A percentile compares a stretch with the other conserved stretches of the same genome.
These are phyloP conservation scores for Kluyveromyces starmeri DNA, from an alignment of 805 yeast species.

Conservation along the genomic window DNA sequence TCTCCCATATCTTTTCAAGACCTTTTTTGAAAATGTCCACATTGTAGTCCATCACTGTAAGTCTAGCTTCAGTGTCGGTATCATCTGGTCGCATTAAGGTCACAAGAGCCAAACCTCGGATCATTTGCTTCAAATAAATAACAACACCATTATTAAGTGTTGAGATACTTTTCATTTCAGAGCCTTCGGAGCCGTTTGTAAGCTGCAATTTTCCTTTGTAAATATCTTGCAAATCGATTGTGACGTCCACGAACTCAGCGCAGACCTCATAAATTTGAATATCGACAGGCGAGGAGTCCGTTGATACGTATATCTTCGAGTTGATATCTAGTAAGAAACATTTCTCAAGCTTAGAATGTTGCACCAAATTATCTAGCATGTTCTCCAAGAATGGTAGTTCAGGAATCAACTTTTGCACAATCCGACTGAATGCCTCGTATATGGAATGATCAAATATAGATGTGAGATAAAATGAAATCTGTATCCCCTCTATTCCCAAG, in stretches of 20 bases:
- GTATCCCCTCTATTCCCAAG: conserved; percentile 83
- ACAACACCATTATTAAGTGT: conserved; percentile 76
- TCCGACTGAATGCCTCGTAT: conserved; percentile 89
- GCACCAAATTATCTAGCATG: conserved; percentile 78
- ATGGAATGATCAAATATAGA: conserved; percentile 93
- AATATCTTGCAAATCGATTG: conserved; percentile 75
- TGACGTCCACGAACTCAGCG: conserved; percentile 92
- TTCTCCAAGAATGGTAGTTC: conserved; percentile 85
- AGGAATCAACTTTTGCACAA: conserved; percentile 82
- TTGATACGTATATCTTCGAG: conserved; percentile 89
- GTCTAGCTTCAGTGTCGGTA: conserved; percentile 36
- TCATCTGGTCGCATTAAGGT: conserved; percentile 71
- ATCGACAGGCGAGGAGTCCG: conserved; percentile 93
- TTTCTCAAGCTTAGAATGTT: conserved; percentile 85
- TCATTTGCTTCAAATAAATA: conserved; percentile 81
- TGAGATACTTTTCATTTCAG: conserved; percentile 52
- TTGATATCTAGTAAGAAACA: conserved; percentile 87
- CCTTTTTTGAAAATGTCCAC: conserved; percentile 72
- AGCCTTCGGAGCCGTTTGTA: conserved; percentile 7
- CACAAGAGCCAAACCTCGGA: conserved; percentile 84
- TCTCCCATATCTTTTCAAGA: conserved; percentile 52
- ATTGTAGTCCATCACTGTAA: conserved; percentile 79
- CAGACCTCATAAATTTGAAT: conserved; percentile 93
- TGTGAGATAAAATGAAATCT: conserved; percentile 83
- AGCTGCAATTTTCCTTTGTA: conserved; percentile 33